Conservation (phyloP, 257 asterid genomes). For the Jacaranda mimosifolia region DNA sequence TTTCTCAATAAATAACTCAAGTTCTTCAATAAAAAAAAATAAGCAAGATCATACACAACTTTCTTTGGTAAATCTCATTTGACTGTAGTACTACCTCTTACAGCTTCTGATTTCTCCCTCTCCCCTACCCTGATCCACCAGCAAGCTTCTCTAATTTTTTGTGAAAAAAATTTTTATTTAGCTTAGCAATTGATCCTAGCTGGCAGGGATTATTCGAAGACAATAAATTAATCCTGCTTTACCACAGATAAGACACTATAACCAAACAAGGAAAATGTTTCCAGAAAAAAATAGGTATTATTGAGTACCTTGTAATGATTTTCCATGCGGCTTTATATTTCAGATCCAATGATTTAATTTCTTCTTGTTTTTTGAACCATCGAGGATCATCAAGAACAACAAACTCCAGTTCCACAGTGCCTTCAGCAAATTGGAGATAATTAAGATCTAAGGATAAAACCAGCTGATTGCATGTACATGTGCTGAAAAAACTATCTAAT, state of each 20-base stretch:
- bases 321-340: constrained; percentile 64
- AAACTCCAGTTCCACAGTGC: constrained; percentile 56
- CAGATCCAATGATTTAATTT: constrained; percentile 66
- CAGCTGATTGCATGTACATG: constrained; percentile 15
- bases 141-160: not conserved
- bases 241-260: constrained; percentile 11
- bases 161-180: not conserved
- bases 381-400: constrained; percentile 56
- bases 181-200: constrained; percentile 4
- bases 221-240: not conserved
- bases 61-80: not conserved
- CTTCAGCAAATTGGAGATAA: constrained; percentile 46
- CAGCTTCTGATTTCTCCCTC: constrained; percentile 3
- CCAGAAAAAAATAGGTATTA: constrained; percentile 6
- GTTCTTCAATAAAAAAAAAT: not conserved
- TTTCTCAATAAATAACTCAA: not conserved
- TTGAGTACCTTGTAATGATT: constrained; percentile 50
- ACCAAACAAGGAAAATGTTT: constrained; percentile 11
- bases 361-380: constrained; percentile 65
- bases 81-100: not conserved
- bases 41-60: not conserved
- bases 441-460: constrained; percentile 16
- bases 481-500: not conserved
- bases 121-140: constrained; percentile 3
- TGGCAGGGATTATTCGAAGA: not conserved